phyloP scores from a whole-genome alignment of 2,329 filamentous ascomycete genomes.

The Blastomyces parvus region DNA sequence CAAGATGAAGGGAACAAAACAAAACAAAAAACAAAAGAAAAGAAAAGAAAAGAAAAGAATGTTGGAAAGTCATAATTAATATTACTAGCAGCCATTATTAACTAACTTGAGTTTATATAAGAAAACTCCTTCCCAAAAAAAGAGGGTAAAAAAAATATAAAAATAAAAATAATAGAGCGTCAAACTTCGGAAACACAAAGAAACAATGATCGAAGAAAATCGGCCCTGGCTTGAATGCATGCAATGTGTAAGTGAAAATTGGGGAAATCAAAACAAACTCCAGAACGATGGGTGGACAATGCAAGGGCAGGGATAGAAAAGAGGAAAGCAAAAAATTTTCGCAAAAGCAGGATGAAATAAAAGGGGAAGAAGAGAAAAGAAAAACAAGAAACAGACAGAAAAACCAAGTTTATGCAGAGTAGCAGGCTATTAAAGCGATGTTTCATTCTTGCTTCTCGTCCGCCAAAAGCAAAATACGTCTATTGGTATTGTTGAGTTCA shows the following conservation, averaged over 20 bases:
- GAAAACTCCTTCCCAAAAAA: too few species aligned
- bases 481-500: neutral
- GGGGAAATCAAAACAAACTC: neutral
- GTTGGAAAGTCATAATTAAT: neutral
- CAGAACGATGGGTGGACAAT: neutral
- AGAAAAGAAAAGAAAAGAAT: neutral
- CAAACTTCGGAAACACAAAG: neutral
- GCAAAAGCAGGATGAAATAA: neutral
- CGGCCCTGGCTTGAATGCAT: neutral
- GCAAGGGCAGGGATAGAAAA: neutral
- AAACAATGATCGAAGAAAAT: neutral
- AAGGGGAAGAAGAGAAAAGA: neutral
- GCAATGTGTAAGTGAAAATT: neutral
- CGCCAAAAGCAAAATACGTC: neutral
- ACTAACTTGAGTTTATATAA: neutral
- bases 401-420: neutral
- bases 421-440: neutral
- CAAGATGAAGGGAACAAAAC: neutral
- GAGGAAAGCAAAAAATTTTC: neutral
- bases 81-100: neutral
- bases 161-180: too few species aligned
- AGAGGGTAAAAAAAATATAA: too few species aligned
- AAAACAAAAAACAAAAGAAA: neutral
- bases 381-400: neutral
- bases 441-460: neutral